A percentile compares a stretch with the other conserved stretches of the same genome.
Conservation (phyloP, 1,284 basidiomycete genomes). For the Xerocomus nothofagi region DNA sequence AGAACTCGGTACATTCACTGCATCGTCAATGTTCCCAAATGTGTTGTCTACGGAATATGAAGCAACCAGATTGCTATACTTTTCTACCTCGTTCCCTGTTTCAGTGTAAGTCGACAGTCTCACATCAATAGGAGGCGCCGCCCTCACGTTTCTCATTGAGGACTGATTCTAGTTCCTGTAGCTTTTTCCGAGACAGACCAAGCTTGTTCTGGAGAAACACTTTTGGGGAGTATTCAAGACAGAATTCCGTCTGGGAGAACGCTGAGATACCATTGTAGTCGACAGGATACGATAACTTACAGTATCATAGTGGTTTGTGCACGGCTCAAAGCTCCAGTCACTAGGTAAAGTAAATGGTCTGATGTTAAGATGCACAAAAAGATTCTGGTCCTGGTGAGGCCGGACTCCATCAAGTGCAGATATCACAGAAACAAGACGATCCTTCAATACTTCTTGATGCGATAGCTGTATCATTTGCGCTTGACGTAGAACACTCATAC, state of each 20-base stretch:
- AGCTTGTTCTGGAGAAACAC: conserved; percentile 78
- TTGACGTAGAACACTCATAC: conserved; percentile 52
- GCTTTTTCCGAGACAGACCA: conserved; percentile 53
- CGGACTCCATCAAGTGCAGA: conserved; percentile 51
- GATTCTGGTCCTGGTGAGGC: conserved; percentile 58
- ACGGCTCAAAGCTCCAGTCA: conserved; percentile 78
- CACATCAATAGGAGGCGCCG: background rate
- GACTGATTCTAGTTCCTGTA: conserved; percentile 57
- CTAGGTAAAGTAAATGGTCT: conserved; percentile 60
- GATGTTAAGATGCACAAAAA: conserved; percentile 72
- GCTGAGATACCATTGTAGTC: background rate
- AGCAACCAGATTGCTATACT: conserved; percentile 49
- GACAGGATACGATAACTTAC: conserved; percentile 38
- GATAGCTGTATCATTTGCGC: conserved; percentile 55
- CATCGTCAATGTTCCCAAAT: conserved; percentile 62
- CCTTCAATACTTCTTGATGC: conserved; percentile 60
- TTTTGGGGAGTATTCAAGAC: conserved; percentile 65
- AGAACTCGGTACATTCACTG: conserved; percentile 55
- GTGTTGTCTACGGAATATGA: conserved; percentile 53
- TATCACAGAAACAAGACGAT: conserved; percentile 47
- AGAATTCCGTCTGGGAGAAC: conserved; percentile 56
- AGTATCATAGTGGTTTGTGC: conserved; percentile 69
- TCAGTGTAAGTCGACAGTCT: conserved; percentile 7
- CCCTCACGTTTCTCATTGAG: conserved; percentile 62
- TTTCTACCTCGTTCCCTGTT: conserved; percentile 58